A percentile compares a stretch with the other conserved stretches of the same genome.
phyloP scores from a whole-genome alignment of 441 rosid species.

The Arabidopsis lyrata region DNA sequence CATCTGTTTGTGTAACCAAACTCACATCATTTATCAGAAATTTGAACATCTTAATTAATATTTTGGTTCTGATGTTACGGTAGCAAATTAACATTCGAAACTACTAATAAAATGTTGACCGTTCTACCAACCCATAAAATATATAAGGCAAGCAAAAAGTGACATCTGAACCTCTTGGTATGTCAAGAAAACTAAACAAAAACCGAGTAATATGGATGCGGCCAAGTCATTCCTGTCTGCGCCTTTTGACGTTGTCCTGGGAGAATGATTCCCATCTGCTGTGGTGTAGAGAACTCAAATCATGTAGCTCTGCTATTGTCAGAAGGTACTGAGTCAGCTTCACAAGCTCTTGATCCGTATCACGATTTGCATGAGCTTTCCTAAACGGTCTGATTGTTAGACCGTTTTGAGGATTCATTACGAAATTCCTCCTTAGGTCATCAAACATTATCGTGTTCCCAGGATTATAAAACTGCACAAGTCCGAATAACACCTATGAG shows the following conservation, averaged over 20 bases:
- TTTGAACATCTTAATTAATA: slow-evolving; percentile 4
- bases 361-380: slow-evolving; percentile 91
- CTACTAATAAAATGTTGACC: background rate
- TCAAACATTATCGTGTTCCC: slow-evolving; percentile 98
- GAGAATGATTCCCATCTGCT: slow-evolving; percentile 72
- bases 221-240: slow-evolving; percentile 54
- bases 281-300: slow-evolving; percentile 78
- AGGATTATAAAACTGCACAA: slow-evolving; percentile 74
- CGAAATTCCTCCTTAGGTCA: slow-evolving; percentile 85
- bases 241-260: slow-evolving; percentile 71
- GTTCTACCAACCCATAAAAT: background rate
- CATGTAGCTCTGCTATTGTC: slow-evolving; percentile 85
- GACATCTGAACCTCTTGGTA: slow-evolving; percentile 1
- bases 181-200: background rate
- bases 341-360: slow-evolving; percentile 84
- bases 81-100: background rate
- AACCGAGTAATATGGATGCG: background rate
- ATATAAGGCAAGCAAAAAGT: background rate
- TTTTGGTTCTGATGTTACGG: background rate
- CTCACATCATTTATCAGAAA: slow-evolving; percentile 4
- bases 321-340: slow-evolving; percentile 88
- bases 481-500: background rate
- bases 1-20: slow-evolving; percentile 27
- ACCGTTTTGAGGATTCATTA: slow-evolving; percentile 97
- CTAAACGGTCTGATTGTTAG: slow-evolving; percentile 82